Percentiles rank a stretch among this genome's conserved stretches.
These are phyloP conservation scores for Erythrobasidium yunnanense DNA, from an alignment of 768 basidiomycete species.

Conservation along the genomic window DNA sequence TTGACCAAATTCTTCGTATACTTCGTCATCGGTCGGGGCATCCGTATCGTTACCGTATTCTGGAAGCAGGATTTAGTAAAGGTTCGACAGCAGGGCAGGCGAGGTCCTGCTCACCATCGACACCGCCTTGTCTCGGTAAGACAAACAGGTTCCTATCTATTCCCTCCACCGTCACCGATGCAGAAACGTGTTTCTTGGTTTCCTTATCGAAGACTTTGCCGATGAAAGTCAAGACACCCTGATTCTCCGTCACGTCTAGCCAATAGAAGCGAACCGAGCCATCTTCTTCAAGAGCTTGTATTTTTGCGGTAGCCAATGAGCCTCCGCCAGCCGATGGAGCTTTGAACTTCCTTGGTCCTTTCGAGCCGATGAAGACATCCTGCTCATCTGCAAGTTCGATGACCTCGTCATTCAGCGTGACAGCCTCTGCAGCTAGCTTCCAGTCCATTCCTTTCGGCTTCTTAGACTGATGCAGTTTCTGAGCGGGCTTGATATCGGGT, in stretches of 20 bases:
- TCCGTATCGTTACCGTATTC: slow-evolving; percentile 63
- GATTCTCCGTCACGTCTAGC: slow-evolving; percentile 87
- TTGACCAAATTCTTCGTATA: slow-evolving; percentile 71
- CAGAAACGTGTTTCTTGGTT: slow-evolving; percentile 56
- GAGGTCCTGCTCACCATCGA: background rate
- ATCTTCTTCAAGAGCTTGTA: slow-evolving; percentile 62
- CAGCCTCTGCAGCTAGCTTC: slow-evolving; percentile 32
- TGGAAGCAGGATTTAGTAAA: slow-evolving; percentile 21
- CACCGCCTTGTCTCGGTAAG: slow-evolving; percentile 53
- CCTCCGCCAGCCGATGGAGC: slow-evolving; percentile 32
- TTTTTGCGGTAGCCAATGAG: slow-evolving; percentile 36
- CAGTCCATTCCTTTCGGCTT: slow-evolving; percentile 37
- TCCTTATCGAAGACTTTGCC: slow-evolving; percentile 72
- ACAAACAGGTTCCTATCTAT: slow-evolving; percentile 84
- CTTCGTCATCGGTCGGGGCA: slow-evolving; percentile 58
- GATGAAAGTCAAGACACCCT: slow-evolving; percentile 69
- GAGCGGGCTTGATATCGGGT: slow-evolving; percentile 5
- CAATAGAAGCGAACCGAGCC: slow-evolving; percentile 85
- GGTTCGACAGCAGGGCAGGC: background rate
- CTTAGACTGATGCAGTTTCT: slow-evolving; percentile 28
- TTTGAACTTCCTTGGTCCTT: slow-evolving; percentile 14
- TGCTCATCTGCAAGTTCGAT: slow-evolving; percentile 35
- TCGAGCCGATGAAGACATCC: slow-evolving; percentile 20
- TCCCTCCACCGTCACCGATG: slow-evolving; percentile 72
- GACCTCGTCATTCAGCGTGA: slow-evolving; percentile 34